Evolutionary conservation across 208 protist species (phyloP).

Genomic region (Wallacemonas sp.): DNA sequence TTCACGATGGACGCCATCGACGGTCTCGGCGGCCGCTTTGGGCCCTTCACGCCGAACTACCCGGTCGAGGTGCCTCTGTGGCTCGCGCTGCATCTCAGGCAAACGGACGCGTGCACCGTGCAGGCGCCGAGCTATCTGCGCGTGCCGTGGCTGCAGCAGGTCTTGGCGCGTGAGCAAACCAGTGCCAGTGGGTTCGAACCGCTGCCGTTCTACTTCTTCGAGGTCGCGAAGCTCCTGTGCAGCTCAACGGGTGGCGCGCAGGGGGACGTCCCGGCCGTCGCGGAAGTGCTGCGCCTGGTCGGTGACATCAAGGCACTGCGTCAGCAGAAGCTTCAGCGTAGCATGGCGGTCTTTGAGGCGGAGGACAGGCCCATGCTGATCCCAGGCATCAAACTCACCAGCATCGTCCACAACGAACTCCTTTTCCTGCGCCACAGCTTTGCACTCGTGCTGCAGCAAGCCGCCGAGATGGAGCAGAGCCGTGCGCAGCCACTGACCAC

Average conservation of each 20-base stretch:
- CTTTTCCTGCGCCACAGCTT: constrained; percentile 78
- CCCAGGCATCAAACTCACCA: constrained; percentile 84
- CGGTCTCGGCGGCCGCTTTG: constrained; percentile 65
- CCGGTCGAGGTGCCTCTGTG: constrained; percentile 82
- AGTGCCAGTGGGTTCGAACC: constrained; percentile 76
- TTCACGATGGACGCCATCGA: constrained; percentile 79
- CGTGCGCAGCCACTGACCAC: constrained; percentile 31
- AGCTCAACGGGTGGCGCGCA: constrained; percentile 23
- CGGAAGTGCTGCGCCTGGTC: constrained; percentile 77
- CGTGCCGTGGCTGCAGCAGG: constrained; percentile 48
- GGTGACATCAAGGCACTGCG: constrained; percentile 71
- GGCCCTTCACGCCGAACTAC: constrained; percentile 81
- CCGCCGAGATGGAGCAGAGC: constrained; percentile 59
- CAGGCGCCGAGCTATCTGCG: constrained; percentile 57
- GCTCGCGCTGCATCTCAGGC: constrained; percentile 81
- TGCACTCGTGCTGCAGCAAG: constrained; percentile 70
- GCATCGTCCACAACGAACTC: constrained; percentile 82
- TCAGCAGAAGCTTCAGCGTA: constrained; percentile 77
- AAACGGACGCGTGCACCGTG: constrained; percentile 83
- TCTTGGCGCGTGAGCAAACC: constrained; percentile 60
- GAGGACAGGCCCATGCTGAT: constrained; percentile 79
- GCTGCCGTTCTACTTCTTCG: constrained; percentile 90
- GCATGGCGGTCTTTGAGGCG: constrained; percentile 80
- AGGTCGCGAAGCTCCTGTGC: constrained; percentile 66
- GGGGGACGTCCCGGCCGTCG: constrained; percentile 49